Conservation (phyloP, 2,329 filamentous ascomycete species). For the Capronia americana region DNA sequence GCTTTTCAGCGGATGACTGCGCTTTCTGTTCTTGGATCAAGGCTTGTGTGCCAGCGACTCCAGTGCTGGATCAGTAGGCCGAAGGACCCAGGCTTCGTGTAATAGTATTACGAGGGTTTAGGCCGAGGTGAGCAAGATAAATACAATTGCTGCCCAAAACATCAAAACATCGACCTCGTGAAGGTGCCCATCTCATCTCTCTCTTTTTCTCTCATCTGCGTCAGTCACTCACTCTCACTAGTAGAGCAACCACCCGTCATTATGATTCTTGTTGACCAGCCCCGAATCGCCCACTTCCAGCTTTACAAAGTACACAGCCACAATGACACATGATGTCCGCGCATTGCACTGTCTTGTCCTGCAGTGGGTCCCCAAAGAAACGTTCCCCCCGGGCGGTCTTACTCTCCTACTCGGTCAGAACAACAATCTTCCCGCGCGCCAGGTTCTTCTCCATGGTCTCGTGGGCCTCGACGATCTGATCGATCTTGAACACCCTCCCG, state of each 20-base stretch:
- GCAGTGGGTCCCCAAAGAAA: no score
- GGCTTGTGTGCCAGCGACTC: no score
- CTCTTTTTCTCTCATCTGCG: background rate
- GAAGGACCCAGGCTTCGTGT: no score
- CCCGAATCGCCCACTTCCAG: no score
- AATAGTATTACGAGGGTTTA: background rate
- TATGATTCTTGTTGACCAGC: no score
- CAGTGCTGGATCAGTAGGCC: no score
- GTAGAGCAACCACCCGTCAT: no score
- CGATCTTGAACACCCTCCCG: constrained; percentile 52
- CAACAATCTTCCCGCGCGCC: constrained; percentile 55
- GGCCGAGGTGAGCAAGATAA: background rate
- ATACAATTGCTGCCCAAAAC: background rate
- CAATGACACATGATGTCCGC: background rate
- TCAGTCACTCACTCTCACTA: no score
- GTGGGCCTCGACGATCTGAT: constrained; percentile 57
- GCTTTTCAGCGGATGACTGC: no score
- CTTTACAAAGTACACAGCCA: no score
- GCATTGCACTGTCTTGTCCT: background rate
- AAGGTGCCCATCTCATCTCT: background rate
- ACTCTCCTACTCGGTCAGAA: constrained; percentile 40
- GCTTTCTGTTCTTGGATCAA: no score
- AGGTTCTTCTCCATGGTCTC: constrained; percentile 53
- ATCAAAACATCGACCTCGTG: background rate
- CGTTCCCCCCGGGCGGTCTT: background rate